Evolutionary conservation across 2,329 filamentous ascomycete species (phyloP), one percentile per base, ranked within the genome.

Genomic region (Gyromitra esculenta): DNA sequence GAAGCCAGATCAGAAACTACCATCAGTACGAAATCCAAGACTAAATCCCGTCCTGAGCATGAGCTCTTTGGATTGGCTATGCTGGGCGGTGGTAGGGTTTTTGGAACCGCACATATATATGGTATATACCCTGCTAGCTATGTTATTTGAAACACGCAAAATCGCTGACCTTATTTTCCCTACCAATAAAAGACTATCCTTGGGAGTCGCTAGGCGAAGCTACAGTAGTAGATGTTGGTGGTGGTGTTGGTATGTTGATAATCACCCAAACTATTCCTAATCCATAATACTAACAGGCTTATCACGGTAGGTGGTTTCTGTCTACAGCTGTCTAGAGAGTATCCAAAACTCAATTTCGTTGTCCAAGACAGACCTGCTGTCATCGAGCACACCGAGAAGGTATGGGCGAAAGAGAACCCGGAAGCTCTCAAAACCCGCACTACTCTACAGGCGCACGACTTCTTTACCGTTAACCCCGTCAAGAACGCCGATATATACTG

Each of bases 341-440:
- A 83, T 63, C 82, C 82, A 0, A 66, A 82, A 2, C 79, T 85
- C 5, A 82, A 81, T 0, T 82, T 84, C 43, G 79, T 84, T 8
- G 74, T 85, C 2, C 82, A 85, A 73, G 84, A 85, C 75, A 82
- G 83, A 0, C 75, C 77, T 0, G 76, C 79, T 0, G 81, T 81
- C 1, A 43, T 84, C 5, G 65, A 68, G 15, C 65, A 68, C 13
- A 43, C 50, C 1, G 76, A 76, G 5, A 77, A 81, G n/a, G 76
- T 83, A 3, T 83, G 82, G 81, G 82, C 82, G 2, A 75, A 75
- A 56, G 81, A 83, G 70, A 82, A 81, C 50, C 79, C 79, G 11
- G 67, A 56, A 3, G 79, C 79, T 3, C 54, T 81, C 52, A 35
- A 73, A 48, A 56, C 48, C 9, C 65, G 50, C 5, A 50, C 52